These are phyloP conservation scores for Aureobasidium uvarum DNA, from an alignment of 2,329 filamentous ascomycete species.

Conservation along the genomic window DNA sequence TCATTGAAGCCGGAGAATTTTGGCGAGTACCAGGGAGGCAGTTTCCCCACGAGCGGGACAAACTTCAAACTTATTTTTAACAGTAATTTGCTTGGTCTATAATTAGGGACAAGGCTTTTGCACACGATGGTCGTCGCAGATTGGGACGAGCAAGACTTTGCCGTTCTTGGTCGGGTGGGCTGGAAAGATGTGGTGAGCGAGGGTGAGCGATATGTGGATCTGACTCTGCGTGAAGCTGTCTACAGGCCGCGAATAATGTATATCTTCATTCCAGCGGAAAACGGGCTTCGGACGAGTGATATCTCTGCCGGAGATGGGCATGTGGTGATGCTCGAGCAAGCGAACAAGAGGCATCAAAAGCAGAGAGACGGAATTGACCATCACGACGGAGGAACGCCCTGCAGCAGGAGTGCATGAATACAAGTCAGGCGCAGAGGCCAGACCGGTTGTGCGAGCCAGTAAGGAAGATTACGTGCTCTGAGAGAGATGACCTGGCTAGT, in stretches of 20 bases:
- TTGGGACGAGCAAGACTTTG: background rate
- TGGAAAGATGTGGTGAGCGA: conserved; percentile 1
- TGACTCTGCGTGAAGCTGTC: conserved; percentile 14
- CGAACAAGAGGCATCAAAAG: background rate
- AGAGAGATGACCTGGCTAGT: conserved; percentile 20
- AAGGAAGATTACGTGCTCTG: conserved; percentile 17
- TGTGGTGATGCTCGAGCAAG: background rate
- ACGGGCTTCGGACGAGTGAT: background rate
- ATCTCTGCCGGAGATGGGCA: background rate
- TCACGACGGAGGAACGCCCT: background rate
- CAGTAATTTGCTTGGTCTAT: conserved; percentile 13
- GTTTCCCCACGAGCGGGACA: conserved; percentile 9
- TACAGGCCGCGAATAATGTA: background rate
- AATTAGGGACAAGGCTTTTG: conserved; percentile 13
- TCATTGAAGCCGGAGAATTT: conserved; percentile 5
- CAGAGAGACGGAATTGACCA: background rate
- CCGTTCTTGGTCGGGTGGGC: background rate
- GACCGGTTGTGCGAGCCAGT: background rate
- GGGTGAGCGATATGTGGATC: conserved; percentile 1
- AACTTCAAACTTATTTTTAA: conserved; percentile 22
- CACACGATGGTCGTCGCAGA: background rate
- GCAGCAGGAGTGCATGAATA: conserved; percentile 23
- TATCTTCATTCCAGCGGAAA: conserved; percentile 2
- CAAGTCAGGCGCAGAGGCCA: conserved; percentile 17
- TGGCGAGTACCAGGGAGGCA: background rate